phyloP scores from a whole-genome alignment of 208 protist genomes.

The Leptomonas pyrrhocoris region DNA sequence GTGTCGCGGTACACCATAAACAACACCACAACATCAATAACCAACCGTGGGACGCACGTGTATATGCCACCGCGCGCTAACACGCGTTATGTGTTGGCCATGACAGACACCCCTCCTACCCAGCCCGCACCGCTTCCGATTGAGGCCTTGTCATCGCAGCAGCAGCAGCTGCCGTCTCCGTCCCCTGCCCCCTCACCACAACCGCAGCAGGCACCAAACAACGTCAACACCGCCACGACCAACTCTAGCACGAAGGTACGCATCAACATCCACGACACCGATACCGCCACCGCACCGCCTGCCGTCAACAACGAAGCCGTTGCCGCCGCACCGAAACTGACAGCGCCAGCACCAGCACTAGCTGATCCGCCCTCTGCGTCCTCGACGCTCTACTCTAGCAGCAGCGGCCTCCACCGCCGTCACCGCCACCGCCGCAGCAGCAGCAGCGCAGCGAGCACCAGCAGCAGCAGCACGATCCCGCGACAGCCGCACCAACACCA shows the following conservation, averaged over 20 bases:
- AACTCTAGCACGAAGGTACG: slow-evolving; percentile 29
- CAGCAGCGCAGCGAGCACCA: background rate
- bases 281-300: background rate
- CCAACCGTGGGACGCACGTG: slow-evolving; percentile 16
- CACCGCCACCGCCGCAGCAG: slow-evolving; percentile 22
- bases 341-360: background rate
- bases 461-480: background rate
- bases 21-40: slow-evolving; percentile 9
- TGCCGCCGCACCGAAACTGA: background rate
- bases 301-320: background rate
- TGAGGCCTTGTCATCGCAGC: background rate
- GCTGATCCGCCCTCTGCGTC: background rate
- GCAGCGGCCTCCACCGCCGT: slow-evolving; percentile 2
- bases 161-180: slow-evolving; percentile 7
- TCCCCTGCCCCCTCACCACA: background rate
- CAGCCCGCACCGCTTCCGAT: slow-evolving; percentile 12
- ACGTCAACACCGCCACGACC: background rate
- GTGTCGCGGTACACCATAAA: slow-evolving; percentile 11
- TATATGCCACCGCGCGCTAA: slow-evolving; percentile 79
- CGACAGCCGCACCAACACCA: background rate
- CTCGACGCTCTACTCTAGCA: slow-evolving; percentile 10
- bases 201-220: slow-evolving; percentile 2
- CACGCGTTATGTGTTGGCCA: slow-evolving; percentile 68
- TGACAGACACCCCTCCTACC: slow-evolving; percentile 1
- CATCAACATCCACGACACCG: slow-evolving; percentile 51